Conservation (phyloP, 2,329 filamentous ascomycete genomes). For the Macrophomina phaseolina region DNA sequence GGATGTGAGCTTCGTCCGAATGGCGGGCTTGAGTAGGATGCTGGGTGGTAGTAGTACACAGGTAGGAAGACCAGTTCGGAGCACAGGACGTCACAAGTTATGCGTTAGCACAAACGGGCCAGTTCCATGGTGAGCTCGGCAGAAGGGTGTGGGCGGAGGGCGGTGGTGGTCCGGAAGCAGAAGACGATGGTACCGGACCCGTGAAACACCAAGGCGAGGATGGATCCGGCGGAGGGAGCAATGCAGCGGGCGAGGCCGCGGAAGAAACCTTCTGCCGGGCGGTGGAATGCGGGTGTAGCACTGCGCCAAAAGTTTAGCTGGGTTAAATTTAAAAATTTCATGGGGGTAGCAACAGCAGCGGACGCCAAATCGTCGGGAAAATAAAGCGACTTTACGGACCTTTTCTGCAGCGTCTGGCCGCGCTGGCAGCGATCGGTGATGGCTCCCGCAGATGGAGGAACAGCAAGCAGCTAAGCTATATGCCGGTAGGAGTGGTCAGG, state of each 20-base stretch:
- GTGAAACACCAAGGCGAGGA: neutral
- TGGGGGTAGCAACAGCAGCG: neutral
- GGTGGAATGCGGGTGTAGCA: slow-evolving; percentile 11
- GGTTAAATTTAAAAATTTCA: neutral
- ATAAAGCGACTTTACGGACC: neutral
- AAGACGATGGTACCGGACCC: neutral
- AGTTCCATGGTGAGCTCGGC: slow-evolving; percentile 1
- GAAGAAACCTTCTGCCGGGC: neutral
- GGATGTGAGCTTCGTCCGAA: neutral
- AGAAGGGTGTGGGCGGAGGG: neutral
- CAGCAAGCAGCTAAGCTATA: slow-evolving; percentile 1
- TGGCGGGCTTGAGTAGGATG: neutral
- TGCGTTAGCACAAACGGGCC: neutral
- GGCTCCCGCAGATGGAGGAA: neutral
- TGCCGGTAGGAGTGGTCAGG: neutral
- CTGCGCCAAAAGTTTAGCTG: neutral
- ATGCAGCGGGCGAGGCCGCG: neutral
- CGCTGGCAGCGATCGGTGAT: neutral
- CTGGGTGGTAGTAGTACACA: neutral
- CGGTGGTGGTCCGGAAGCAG: neutral
- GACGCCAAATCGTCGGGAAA: slow-evolving; percentile 8
- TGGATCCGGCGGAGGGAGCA: neutral
- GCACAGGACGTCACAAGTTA: neutral
- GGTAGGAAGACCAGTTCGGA: neutral
- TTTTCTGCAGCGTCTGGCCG: neutral